Base-by-base conservation (phyloP, 805 yeast species). In the Monosporozyma aerobia region DNA sequence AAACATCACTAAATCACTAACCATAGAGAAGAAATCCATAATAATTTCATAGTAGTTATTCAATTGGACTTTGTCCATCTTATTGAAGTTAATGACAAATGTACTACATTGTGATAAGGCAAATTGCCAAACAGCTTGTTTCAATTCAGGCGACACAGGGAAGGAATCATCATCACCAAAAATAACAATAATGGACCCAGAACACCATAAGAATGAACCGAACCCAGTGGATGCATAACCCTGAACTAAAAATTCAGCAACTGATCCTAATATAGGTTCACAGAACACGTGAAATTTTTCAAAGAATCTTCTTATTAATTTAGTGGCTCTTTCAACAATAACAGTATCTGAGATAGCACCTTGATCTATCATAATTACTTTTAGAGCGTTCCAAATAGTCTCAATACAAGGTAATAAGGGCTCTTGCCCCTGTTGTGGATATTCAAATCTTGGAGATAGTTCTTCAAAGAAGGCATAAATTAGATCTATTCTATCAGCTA, bases 191-290 rank as follows among this genome's bases (percentile, higher is more conserved):
- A 90, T 72, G 9, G 85, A 76, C 8, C 97, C 97, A 2, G 95
- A 83, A 13, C 87, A 92, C 94, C 95, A 90, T 52, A 90, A 70
- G 63, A 85, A 90, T 65, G 96, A 87, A 3, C 97, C 97, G 61
- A 72, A 79, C 37, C 81, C 78, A 22, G 85, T 84, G 29, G 71
- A 70, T 46, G 81, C 76, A 70, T 89, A 90, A 1, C 95, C 94
- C 40, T 76, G 75, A 22, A 80, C 83, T 52, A 90, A 74, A 48
- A 83, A 69, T 51, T 77, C 82, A 1, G 89, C 88, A 40, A 89
- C 77, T 13, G 79, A 74, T 3, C 81, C 78, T 19, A 90, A 71
- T 25, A 86, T 73, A 2, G 86, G 83, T 46, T 67, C 65, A 48
- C 67, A 62, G 47, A 66, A 67, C 16, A 66, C 52, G 48, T 67